Conservation (phyloP, 345 rosid species). For the Hibiscus tridactylites region DNA sequence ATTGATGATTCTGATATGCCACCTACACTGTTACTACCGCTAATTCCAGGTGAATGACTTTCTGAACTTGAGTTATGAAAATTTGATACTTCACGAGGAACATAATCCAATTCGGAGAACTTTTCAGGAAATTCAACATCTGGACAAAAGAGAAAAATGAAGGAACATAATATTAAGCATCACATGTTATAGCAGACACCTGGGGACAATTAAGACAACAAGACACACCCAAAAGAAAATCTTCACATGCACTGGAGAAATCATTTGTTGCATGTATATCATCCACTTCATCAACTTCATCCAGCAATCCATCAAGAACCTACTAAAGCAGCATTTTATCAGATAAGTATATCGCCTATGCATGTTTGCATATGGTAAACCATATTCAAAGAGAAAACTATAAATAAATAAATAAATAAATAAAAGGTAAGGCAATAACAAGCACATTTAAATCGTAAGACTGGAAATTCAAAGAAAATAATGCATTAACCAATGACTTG, state of each 20-base stretch:
- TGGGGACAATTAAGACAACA: neutral
- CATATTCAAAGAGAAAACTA: neutral
- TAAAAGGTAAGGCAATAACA: neutral
- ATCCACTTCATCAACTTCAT: conserved; percentile 61
- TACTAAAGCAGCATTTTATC: conserved; percentile 26
- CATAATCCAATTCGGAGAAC: conserved; percentile 28
- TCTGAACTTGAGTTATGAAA: conserved; percentile 45
- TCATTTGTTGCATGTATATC: conserved; percentile 50
- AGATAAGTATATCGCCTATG: conserved; percentile 13
- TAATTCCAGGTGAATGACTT: conserved; percentile 27
- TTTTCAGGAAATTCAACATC: conserved; percentile 32
- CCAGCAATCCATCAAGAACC: conserved; percentile 80
- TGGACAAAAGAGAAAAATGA: conserved; percentile 21
- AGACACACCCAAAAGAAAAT: conserved; percentile 42
- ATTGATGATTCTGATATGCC: conserved; percentile 49
- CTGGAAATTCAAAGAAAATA: neutral
- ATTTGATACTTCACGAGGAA: conserved; percentile 18
- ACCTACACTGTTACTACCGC: conserved; percentile 21
- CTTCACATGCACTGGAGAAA: conserved; percentile 38
- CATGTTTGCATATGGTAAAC: neutral
- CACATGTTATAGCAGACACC: neutral
- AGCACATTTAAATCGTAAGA: neutral
- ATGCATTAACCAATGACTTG: conserved; percentile 3
- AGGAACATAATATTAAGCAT: neutral
- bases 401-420: neutral